phyloP scores from a whole-genome alignment of 495 filamentous ascomycete genomes.

The Aspergillus diversus region DNA sequence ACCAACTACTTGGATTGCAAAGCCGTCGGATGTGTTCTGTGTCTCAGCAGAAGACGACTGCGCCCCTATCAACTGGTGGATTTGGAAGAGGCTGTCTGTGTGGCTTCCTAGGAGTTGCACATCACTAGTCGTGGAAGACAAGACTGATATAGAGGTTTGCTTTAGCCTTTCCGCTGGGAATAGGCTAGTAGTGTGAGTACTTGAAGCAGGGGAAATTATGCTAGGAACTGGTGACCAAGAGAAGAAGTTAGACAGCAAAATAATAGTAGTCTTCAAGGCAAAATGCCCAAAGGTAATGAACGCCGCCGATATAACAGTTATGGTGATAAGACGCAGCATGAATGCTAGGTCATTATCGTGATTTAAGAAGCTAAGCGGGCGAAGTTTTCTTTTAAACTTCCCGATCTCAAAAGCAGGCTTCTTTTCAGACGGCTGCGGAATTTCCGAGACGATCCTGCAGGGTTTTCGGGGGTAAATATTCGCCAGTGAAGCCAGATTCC shows the following conservation, averaged over 20 bases:
- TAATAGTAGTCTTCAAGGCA: constrained; percentile 28
- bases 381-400: constrained; percentile 36
- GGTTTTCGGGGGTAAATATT: constrained; percentile 45
- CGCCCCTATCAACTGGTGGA: constrained; percentile 27
- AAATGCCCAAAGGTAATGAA: constrained; percentile 41
- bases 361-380: constrained; percentile 33
- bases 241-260: constrained; percentile 34
- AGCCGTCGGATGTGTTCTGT: constrained; percentile 37
- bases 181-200: constrained; percentile 24
- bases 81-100: constrained; percentile 17
- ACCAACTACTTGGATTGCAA: constrained; percentile 65
- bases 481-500: constrained; percentile 71
- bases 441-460: constrained; percentile 29
- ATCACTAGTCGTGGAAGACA: constrained; percentile 26
- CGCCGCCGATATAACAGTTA: constrained; percentile 45
- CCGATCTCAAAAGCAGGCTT: constrained; percentile 29
- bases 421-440: constrained; percentile 11
- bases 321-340: constrained; percentile 42
- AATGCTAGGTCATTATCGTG: constrained; percentile 43
- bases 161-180: constrained; percentile 23
- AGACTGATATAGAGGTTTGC: constrained; percentile 35
- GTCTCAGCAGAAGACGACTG: constrained; percentile 21
- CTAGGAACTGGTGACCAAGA: constrained; percentile 32
- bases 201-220: constrained; percentile 20
- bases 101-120: constrained; percentile 22